Evolutionary conservation across 2,329 filamentous ascomycete species (phyloP).

Genomic region (Monosporascus sp.): DNA sequence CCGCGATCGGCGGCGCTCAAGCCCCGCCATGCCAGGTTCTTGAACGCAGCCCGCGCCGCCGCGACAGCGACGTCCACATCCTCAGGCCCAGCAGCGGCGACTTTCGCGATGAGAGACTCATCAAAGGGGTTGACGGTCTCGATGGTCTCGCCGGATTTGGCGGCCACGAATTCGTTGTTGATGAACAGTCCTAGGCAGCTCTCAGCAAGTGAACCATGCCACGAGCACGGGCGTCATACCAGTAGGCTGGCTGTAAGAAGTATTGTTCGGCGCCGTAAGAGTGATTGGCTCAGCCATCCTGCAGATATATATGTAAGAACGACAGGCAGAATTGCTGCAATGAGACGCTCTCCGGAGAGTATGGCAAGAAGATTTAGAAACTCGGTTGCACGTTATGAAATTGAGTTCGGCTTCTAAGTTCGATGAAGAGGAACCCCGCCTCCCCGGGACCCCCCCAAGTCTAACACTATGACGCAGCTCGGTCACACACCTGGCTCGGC

Average conservation of each 20-base stretch:
- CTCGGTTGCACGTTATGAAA: no score
- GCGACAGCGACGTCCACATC: conserved; percentile 65
- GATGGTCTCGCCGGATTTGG: conserved; percentile 51
- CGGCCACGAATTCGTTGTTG: conserved; percentile 68
- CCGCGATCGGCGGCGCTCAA: conserved; percentile 62
- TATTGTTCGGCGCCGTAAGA: not conserved
- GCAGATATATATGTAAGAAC: not conserved
- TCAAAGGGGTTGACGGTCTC: conserved; percentile 55
- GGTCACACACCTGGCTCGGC: no score
- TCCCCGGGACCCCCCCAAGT: no score
- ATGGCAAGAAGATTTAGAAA: no score
- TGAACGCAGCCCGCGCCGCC: conserved; percentile 64
- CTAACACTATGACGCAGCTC: no score
- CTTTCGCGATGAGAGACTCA: conserved; percentile 58
- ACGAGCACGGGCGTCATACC: not conserved
- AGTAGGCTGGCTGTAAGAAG: not conserved
- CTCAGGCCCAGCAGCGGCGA: conserved; percentile 58
- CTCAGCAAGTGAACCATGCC: not conserved
- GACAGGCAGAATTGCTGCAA: not conserved
- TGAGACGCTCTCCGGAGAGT: no score
- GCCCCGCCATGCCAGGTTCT: conserved; percentile 62
- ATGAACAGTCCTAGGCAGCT: conserved; percentile 56
- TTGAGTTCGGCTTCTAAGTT: no score
- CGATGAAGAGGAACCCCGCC: no score
- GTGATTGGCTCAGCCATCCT: not conserved